Evolutionary conservation across 805 yeast genomes (phyloP), one percentile per base, ranked within the genome.

Genomic region (Candida nonsorbophila): DNA sequence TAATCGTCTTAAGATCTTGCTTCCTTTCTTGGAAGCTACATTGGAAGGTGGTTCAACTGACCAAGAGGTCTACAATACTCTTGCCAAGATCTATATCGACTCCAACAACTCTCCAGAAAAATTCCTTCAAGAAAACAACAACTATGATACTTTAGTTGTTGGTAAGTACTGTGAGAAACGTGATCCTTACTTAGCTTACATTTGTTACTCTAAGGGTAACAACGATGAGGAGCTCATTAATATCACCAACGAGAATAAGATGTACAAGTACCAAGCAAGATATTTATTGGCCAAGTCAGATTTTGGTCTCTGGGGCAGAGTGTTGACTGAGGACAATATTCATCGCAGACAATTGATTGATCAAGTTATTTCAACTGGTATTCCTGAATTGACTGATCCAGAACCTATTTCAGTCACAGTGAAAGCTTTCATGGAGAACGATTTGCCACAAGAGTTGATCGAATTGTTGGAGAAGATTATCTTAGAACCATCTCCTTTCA

Each of bases 241-340:
- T 51, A 87, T 92, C 58, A 92, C 98, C 43, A 92, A 92, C 58
- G 97, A 92, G 51, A 92, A 92, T 58, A 76, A 92, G 46, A 92
- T 92, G 99, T 92, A 84, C 74, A 92, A 92, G 60, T 90, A 92
- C 62, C 98, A 92, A 69, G 97, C 97, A n/a, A 80, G 97, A 58
- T 92, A 92, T 55, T 70, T 92, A 47, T 73, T 92, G 45, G 69
- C 77, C 37, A 83, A 95, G 57, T 85, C 95, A n/a, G 96, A 92
- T 53, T 67, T 78, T 14, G 70, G 60, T 5, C 70, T 92, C 41
- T 92, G 97, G 97, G 62, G 74, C 32, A 69, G 68, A 43, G 98
- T 92, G 4, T 70, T 92, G 51, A 48, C 67, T 36, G 73, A 71
- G 24, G 92, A 82, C 26, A 87, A 84, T 57, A 67, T 76, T 38